Percentiles rank a stretch among this genome's conserved stretches.
Evolutionary conservation across 371 early-diverging fungal species (phyloP).

Genomic region (Mucor saturninus): DNA sequence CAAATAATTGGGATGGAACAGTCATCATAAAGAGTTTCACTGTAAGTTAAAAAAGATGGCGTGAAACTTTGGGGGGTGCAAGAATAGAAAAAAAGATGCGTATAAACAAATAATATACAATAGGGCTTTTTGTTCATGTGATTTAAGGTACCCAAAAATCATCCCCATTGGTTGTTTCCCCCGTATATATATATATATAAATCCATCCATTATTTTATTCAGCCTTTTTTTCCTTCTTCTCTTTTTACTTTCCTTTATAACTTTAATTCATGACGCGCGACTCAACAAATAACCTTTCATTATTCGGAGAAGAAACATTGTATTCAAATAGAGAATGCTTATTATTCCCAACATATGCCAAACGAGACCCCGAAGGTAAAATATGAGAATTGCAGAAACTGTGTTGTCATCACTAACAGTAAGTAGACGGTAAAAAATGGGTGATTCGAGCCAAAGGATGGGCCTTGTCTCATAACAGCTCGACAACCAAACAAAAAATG

Average conservation of each 20-base stretch:
- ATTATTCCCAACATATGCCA: conserved; percentile 34
- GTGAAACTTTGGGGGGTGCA: background rate
- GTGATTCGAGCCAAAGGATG: conserved; percentile 42
- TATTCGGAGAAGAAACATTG: background rate
- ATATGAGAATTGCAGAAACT: background rate
- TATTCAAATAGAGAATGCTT: conserved; percentile 23
- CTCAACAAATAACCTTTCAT: background rate
- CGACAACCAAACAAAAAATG: conserved; percentile 36
- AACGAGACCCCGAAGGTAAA: conserved; percentile 26
- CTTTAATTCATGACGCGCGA: conserved; percentile 2
- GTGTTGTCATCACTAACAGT: no score
- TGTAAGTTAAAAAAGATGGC: background rate
- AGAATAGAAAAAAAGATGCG: no score
- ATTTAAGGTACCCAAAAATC: background rate
- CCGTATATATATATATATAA: background rate
- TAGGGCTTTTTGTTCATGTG: background rate
- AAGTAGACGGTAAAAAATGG: conserved; percentile 37
- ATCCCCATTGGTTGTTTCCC: background rate
- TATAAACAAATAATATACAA: background rate
- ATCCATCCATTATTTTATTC: background rate
- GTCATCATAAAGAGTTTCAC: background rate
- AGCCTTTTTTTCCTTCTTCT: background rate
- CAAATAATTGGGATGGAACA: no score
- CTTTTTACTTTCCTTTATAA: background rate
- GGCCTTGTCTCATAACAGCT: conserved; percentile 46